phyloP scores from a whole-genome alignment of 1,139 yeast species.

The Hemisphaericaspora lyxosophila region DNA sequence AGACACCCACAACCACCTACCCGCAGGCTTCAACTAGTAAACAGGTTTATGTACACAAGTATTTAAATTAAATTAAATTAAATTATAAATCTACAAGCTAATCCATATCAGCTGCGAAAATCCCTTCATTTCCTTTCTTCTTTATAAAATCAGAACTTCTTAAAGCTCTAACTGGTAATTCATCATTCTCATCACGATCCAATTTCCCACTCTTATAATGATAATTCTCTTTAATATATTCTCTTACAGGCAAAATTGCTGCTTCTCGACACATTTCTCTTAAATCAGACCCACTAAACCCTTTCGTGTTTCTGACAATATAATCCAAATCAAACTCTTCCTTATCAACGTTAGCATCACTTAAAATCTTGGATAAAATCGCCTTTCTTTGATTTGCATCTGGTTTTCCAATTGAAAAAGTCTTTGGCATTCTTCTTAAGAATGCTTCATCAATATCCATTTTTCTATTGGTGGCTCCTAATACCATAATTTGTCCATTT shows the following conservation, averaged over 20 bases:
- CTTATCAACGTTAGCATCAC: slow-evolving; percentile 60
- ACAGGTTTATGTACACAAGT: too few relatives aligned
- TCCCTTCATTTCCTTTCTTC: slow-evolving; percentile 11
- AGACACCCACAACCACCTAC: too few relatives aligned
- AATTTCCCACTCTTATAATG: slow-evolving; percentile 46
- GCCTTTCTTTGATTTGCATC: slow-evolving; percentile 63
- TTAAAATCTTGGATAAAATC: slow-evolving; percentile 65
- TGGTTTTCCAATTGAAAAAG: slow-evolving; percentile 80
- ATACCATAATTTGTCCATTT: slow-evolving; percentile 77
- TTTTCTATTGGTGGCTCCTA: slow-evolving; percentile 95
- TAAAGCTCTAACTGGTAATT: slow-evolving; percentile 44
- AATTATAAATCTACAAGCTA: too few relatives aligned
- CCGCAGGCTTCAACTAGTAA: too few relatives aligned
- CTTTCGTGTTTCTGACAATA: slow-evolving; percentile 65
- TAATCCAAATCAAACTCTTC: slow-evolving; percentile 58
- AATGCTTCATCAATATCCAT: slow-evolving; percentile 91
- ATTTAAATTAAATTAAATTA: too few relatives aligned
- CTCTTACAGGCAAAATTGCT: slow-evolving; percentile 85
- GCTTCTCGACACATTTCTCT: slow-evolving; percentile 93
- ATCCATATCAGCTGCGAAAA: slow-evolving; percentile 20
- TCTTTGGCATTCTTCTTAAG: slow-evolving; percentile 88
- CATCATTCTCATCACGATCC: slow-evolving; percentile 21
- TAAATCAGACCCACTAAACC: slow-evolving; percentile 87
- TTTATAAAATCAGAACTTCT: slow-evolving; percentile 47
- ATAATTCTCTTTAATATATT: slow-evolving; percentile 59